Evolutionary conservation across 768 basidiomycete species (phyloP), one percentile per base, ranked within the genome.

Genomic region (Podaxis sp.): DNA sequence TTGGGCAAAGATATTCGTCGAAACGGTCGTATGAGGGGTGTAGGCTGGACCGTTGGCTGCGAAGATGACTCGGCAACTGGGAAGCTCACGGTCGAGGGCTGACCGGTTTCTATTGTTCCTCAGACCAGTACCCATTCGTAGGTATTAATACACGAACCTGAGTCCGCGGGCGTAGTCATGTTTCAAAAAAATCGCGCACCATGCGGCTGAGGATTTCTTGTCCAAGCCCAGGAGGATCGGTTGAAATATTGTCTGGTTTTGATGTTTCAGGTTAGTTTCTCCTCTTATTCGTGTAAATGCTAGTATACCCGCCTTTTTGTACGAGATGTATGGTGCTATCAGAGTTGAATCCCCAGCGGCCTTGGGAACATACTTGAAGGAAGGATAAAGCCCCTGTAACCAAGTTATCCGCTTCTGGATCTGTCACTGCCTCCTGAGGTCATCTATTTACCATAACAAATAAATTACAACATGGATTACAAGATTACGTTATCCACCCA

Each of bases 1-100:
- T 82, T 77, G 58, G 85, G 80, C 56, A 89, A 73, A 41, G 85
- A 87, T 61, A 88, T 88, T 40, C 87, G 78, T 59, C 87, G 79
- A 68, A 88, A 88, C 11, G 86, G 85, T 33, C 55, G 54, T 1
- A 55, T 62, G 11, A 43, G 53, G 4, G 61, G 47, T 11, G 36
- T n/a, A 17, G 60, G 53, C 29, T 55, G 61, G 1, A 43, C 13
- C 3, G 53, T 13, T 17, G 33, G 19, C 17, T 17, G 41, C 7
- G 61, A 55, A 36, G 54, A 22, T 36, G 54, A 63, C 50, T 74
- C 75, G 17, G 67, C 67, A 11, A 54, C 59, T 29, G 74, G 75
- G 47, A 76, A 76, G 29, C 64, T 61, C 19, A 76, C 69, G 9
- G 63, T 67, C 25, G 70, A 71, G 17, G 65, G 55, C 59, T 65